phyloP scores from a whole-genome alignment of 106 monocot genomes.

The Posidonia australis region DNA sequence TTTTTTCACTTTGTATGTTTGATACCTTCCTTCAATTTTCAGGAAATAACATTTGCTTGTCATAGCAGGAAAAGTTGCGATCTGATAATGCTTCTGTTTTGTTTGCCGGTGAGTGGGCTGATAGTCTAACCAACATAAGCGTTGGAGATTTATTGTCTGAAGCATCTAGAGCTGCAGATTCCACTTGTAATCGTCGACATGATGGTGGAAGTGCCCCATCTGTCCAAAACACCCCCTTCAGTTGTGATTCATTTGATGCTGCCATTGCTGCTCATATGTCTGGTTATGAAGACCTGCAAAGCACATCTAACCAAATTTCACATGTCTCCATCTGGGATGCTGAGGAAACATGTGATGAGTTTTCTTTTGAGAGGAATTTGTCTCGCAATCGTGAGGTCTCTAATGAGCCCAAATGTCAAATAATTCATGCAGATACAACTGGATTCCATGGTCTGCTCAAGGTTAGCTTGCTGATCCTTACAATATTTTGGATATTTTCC shows the following conservation, averaged over 20 bases:
- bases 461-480: slow-evolving; percentile 20
- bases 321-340: slow-evolving; percentile 51
- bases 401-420: background rate
- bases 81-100: slow-evolving; percentile 8
- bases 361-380: slow-evolving; percentile 40
- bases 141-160: slow-evolving; percentile 70
- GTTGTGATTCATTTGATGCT: slow-evolving; percentile 90
- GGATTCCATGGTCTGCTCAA: slow-evolving; percentile 35
- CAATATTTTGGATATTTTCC: background rate
- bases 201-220: slow-evolving; percentile 10
- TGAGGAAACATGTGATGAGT: slow-evolving; percentile 93
- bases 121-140: slow-evolving; percentile 83
- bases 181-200: slow-evolving; percentile 13
- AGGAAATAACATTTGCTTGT: background rate
- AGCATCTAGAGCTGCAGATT: slow-evolving; percentile 49
- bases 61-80: slow-evolving; percentile 15
- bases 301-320: slow-evolving; percentile 11
- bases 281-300: slow-evolving; percentile 17
- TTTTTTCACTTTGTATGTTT: background rate
- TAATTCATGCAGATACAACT: slow-evolving; percentile 10
- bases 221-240: slow-evolving; percentile 28
- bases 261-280: slow-evolving; percentile 67
- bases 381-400: slow-evolving; percentile 10
- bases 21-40: background rate
- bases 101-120: slow-evolving; percentile 73